phyloP scores from a whole-genome alignment of 176 grass and related monocot genomes.

The Chloris gayana region DNA sequence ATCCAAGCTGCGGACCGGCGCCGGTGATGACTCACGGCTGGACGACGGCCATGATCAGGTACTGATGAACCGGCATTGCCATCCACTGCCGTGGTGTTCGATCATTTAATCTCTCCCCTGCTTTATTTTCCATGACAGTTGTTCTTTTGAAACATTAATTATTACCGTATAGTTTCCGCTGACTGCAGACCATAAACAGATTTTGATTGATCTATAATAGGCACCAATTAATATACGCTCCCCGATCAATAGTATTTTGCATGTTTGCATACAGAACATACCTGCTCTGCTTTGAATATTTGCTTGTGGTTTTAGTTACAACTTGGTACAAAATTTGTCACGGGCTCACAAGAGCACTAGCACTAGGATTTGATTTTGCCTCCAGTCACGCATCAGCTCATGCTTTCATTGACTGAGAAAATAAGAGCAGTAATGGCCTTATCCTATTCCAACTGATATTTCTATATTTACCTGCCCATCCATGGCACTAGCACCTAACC shows the following conservation, averaged over 20 bases:
- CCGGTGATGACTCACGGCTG: not conserved
- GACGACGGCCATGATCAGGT: constrained; percentile 52
- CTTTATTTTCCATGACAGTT: not conserved
- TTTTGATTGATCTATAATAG: too few relatives aligned
- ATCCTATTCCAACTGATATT: constrained; percentile 6
- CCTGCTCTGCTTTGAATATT: not conserved
- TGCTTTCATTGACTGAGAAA: constrained; percentile 3
- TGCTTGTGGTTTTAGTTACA: not conserved
- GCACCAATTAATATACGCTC: not conserved
- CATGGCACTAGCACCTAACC: constrained; percentile 44
- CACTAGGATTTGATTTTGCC: not conserved
- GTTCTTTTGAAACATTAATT: not conserved
- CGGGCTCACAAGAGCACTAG: constrained; percentile 15
- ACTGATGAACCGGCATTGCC: not conserved
- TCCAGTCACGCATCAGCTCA: not conserved
- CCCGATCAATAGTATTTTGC: not conserved
- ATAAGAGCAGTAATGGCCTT: not conserved
- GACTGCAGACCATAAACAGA: too few relatives aligned
- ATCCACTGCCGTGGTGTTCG: not conserved
- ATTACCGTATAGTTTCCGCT: not conserved
- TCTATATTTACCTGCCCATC: constrained; percentile 43
- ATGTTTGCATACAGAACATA: not conserved
- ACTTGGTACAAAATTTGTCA: not conserved
- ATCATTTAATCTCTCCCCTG: constrained; percentile 9
- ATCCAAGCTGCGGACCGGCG: not conserved